phyloP scores from a whole-genome alignment of 106 monocot species.

The Dactylorhiza incarnata region DNA sequence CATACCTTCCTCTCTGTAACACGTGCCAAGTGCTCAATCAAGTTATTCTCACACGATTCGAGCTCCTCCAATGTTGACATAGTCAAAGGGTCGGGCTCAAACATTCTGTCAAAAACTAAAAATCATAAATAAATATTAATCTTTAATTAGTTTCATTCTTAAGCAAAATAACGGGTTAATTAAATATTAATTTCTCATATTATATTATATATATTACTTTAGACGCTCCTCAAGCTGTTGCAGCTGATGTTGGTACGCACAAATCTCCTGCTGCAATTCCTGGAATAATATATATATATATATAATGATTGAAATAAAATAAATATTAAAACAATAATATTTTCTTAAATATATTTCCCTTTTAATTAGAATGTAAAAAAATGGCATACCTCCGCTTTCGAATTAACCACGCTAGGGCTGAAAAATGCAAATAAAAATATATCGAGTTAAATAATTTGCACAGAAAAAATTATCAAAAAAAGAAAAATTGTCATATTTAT shows the following conservation, averaged over 20 bases:
- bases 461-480: background rate
- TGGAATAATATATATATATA: slow-evolving; percentile 9
- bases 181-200: too few species aligned
- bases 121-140: background rate
- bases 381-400: slow-evolving; percentile 40
- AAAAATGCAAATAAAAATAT: background rate
- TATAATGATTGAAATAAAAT: background rate
- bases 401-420: slow-evolving; percentile 33
- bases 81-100: slow-evolving; percentile 36
- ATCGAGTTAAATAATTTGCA: too few species aligned
- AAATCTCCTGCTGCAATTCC: slow-evolving; percentile 59
- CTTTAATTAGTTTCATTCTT: too few species aligned
- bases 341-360: background rate
- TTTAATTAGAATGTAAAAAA: background rate
- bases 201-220: slow-evolving; percentile 15
- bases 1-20: slow-evolving; percentile 43
- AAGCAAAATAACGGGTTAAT: too few species aligned
- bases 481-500: background rate
- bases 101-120: slow-evolving; percentile 25
- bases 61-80: slow-evolving; percentile 34
- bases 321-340: background rate
- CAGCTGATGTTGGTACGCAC: slow-evolving; percentile 42
- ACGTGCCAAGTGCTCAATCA: slow-evolving; percentile 39
- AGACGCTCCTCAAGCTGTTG: slow-evolving; percentile 49
- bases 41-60: slow-evolving; percentile 48